phyloP scores from a whole-genome alignment of 441 rosid genomes.

The Adansonia grandidieri region DNA sequence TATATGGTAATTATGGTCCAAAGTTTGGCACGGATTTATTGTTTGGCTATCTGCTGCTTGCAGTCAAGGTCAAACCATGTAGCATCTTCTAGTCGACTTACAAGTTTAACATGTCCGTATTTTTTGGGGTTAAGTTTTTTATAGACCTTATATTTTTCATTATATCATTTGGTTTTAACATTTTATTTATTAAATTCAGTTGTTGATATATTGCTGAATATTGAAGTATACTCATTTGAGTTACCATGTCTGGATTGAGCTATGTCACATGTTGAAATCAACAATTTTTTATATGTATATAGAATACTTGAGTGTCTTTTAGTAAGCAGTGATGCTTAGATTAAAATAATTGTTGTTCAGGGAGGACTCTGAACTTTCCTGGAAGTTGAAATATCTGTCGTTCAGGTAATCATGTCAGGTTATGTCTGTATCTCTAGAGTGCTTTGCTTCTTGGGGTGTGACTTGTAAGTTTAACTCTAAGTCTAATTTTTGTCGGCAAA shows the following conservation, averaged over 20 bases:
- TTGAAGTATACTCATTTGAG: neutral
- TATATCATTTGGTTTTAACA: neutral
- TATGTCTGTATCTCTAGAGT: slow-evolving; percentile 49
- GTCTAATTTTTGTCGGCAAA: slow-evolving; percentile 33
- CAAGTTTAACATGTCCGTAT: neutral
- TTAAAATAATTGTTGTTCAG: slow-evolving; percentile 90
- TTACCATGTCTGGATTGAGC: neutral
- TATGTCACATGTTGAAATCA: slow-evolving; percentile 12
- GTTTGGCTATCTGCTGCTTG: slow-evolving; percentile 19
- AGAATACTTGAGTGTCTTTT: slow-evolving; percentile 53
- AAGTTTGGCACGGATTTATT: slow-evolving; percentile 6
- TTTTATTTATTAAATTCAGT: neutral
- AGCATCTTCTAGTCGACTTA: neutral
- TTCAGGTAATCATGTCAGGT: slow-evolving; percentile 73
- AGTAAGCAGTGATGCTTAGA: slow-evolving; percentile 75
- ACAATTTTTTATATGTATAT: slow-evolving; percentile 33
- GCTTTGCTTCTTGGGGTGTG: slow-evolving; percentile 34
- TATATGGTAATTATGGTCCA: slow-evolving; percentile 10
- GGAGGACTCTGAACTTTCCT: slow-evolving; percentile 91
- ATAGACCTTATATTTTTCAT: neutral
- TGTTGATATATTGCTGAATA: neutral
- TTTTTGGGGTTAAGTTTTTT: neutral
- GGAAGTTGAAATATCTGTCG: slow-evolving; percentile 87
- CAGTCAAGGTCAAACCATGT: neutral
- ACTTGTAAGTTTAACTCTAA: slow-evolving; percentile 14